Evolutionary conservation across 2,329 filamentous ascomycete species (phyloP).

Genomic region (Ascochyta clinopodiicola): DNA sequence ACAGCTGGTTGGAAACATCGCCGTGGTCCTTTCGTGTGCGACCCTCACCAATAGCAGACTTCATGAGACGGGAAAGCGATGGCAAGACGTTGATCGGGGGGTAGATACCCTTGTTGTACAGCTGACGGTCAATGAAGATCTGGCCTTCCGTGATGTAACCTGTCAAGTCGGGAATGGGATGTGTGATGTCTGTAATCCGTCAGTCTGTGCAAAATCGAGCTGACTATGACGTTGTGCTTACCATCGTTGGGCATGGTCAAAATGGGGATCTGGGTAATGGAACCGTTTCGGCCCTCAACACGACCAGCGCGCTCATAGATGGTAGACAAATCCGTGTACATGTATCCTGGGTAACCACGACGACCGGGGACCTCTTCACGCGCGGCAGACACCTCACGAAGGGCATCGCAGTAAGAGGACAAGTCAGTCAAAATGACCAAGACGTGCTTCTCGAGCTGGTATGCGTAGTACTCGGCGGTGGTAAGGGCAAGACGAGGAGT

Average conservation of each 20-base stretch:
- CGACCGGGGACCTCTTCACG: slow-evolving; percentile 98
- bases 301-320: slow-evolving; percentile 99
- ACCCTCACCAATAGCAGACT: slow-evolving; percentile 97
- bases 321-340: slow-evolving; percentile 99
- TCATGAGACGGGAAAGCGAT: slow-evolving; percentile 98
- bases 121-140: slow-evolving; percentile 93
- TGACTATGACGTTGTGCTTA: slow-evolving; percentile 40
- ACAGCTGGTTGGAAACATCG: slow-evolving; percentile 98
- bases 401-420: slow-evolving; percentile 96
- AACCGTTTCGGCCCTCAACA: slow-evolving; percentile 95
- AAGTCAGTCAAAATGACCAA: slow-evolving; percentile 98
- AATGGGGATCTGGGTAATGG: slow-evolving; percentile 98
- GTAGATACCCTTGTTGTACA: slow-evolving; percentile 97
- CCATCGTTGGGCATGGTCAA: slow-evolving; percentile 99
- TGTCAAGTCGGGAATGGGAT: slow-evolving; percentile 97
- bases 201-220: slow-evolving; percentile 11
- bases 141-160: slow-evolving; percentile 99
- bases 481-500: slow-evolving; percentile 97
- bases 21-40: slow-evolving; percentile 97
- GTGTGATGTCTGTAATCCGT: slow-evolving; percentile 78
- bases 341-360: slow-evolving; percentile 99
- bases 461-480: slow-evolving; percentile 99
- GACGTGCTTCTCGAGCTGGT: slow-evolving; percentile 99
- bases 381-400: slow-evolving; percentile 97
- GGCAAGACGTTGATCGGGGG: slow-evolving; percentile 98